phyloP scores from a whole-genome alignment of 805 yeast genomes.

The Tetrapisispora fleetii region DNA sequence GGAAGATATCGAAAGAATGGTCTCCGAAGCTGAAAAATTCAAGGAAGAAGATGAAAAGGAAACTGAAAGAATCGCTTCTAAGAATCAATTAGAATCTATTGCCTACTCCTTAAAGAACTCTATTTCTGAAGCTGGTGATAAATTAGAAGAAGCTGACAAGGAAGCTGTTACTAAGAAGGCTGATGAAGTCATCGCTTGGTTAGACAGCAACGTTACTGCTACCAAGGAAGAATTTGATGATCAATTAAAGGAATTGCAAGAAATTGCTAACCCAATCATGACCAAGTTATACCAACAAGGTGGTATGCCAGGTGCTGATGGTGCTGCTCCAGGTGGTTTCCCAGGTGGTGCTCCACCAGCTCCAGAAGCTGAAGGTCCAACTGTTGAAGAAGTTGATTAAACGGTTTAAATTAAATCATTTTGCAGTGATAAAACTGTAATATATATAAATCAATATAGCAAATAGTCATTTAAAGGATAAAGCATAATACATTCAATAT shows the following conservation, averaged over 20 bases:
- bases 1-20: slow-evolving; percentile 98
- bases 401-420: not conserved
- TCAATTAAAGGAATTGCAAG: slow-evolving; percentile 95
- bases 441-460: not conserved
- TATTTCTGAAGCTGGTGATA: slow-evolving; percentile 68
- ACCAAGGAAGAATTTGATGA: slow-evolving; percentile 86
- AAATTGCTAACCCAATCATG: slow-evolving; percentile 93
- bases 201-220: slow-evolving; percentile 87
- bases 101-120: slow-evolving; percentile 89
- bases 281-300: slow-evolving; percentile 87
- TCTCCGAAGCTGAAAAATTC: slow-evolving; percentile 93
- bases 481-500: not conserved
- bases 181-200: slow-evolving; percentile 80
- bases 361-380: slow-evolving; percentile 57
- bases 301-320: slow-evolving; percentile 68
- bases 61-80: slow-evolving; percentile 84
- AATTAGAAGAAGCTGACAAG: slow-evolving; percentile 61
- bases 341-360: slow-evolving; percentile 57
- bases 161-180: slow-evolving; percentile 73
- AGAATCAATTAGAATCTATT: slow-evolving; percentile 94
- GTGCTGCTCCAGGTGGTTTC: slow-evolving; percentile 45
- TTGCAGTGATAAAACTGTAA: not conserved
- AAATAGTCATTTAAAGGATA: not conserved
- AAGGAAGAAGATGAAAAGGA: slow-evolving; percentile 95
- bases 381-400: slow-evolving; percentile 77